phyloP scores from a whole-genome alignment of 1,139 yeast genomes.

The Magnusiomyces magnusii region DNA sequence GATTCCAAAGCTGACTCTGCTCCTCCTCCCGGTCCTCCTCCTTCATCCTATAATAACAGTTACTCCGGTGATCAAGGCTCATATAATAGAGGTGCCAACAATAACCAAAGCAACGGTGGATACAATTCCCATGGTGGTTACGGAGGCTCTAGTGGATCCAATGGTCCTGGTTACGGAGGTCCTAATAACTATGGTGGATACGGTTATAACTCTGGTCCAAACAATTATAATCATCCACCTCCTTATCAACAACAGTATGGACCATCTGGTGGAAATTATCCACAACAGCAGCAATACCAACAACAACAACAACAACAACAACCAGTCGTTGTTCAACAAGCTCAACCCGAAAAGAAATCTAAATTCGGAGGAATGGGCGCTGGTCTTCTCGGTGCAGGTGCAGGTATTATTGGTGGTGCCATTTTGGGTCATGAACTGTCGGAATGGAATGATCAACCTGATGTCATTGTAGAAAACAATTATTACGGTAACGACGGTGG shows the following conservation, averaged over 20 bases:
- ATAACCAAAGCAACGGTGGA: neutral
- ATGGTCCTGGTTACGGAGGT: neutral
- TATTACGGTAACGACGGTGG: conserved; percentile 23
- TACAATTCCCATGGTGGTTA: no score
- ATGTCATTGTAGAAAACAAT: conserved; percentile 27
- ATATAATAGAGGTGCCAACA: no score
- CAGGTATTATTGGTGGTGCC: conserved; percentile 72
- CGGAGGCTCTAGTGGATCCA: no score
- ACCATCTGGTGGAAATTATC: conserved; percentile 8
- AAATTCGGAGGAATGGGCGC: conserved; percentile 40
- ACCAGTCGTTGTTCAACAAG: no score
- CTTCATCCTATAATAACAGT: no score
- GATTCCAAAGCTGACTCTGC: neutral
- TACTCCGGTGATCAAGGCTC: no score
- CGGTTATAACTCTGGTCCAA: conserved; percentile 23
- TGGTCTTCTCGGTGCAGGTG: conserved; percentile 68
- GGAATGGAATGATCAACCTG: conserved; percentile 15
- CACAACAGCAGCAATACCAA: conserved; percentile 6
- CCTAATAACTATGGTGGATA: neutral
- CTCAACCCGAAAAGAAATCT: conserved; percentile 26
- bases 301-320: conserved; percentile 3
- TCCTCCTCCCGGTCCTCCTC: no score
- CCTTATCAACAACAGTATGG: conserved; percentile 19
- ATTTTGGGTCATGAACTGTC: conserved; percentile 43
- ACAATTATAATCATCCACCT: conserved; percentile 2